Evolutionary conservation across 139 green algal species (phyloP), one percentile per base, ranked within the genome.

Genomic region (Haematococcus lacustris): DNA sequence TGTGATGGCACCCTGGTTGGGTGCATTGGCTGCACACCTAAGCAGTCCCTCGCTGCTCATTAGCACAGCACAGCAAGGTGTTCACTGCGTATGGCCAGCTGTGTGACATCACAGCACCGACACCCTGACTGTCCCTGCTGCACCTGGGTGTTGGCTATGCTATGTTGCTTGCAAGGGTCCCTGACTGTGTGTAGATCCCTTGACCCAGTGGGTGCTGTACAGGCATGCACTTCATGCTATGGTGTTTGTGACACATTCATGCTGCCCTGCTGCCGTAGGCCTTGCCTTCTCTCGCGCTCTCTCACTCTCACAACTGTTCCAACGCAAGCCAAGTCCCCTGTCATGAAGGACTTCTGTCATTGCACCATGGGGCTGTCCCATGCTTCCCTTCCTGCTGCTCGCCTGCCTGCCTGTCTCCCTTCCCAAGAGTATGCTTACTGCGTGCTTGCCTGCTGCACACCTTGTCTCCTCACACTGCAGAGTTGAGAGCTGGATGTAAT

Each of bases 401-500:
- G n/a, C n/a, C n/a, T n/a, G n/a, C n/a, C n/a, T n/a, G n/a, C n/a
- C n/a, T n/a, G n/a, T n/a, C n/a, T n/a, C n/a, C n/a, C n/a, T n/a
- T n/a, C n/a, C n/a, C n/a, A n/a, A n/a, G n/a, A n/a, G n/a, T n/a
- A n/a, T n/a, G n/a, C n/a, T n/a, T n/a, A n/a, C 21, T 34, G 21
- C 59, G 21, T 32, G 28, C 25, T 37, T 32, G 21, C 59, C 30
- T 68, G 33, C n/a, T 25, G 30, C 61, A 13, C 32, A 38, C n/a
- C 17, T 35, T 4, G 17, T 53, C 26, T 47, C 7, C 26, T 38
- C 37, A 39, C 4, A 28, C 30, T 50, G 43, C 80, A 88, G 83
- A 88, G 80, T 63, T 83, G 40, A 75, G 83, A 1, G 83, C 79
- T 1, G 75, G 37, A 3, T 76, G 70, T 39, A 76, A 80, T 50